Evolutionary conservation across 192 early-diverging fungal genomes (phyloP).

Genomic region (Paraglomus brasilianum): DNA sequence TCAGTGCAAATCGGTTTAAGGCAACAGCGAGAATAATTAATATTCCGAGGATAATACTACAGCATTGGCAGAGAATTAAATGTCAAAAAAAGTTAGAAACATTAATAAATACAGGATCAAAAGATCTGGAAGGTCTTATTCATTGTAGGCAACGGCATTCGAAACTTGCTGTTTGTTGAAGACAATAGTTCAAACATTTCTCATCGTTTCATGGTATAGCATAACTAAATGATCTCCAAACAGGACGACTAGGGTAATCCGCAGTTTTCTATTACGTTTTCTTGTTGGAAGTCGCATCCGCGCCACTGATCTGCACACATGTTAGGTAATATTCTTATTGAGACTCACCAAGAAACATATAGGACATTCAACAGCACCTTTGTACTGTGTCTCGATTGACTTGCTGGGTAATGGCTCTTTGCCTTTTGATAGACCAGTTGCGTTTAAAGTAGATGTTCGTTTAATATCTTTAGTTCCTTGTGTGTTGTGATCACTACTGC

Average conservation of each 20-base stretch:
- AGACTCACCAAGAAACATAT: constrained; percentile 86
- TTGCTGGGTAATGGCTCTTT: constrained; percentile 27
- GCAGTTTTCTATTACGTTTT: too few relatives aligned
- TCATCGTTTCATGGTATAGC: not conserved
- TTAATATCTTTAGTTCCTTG: constrained; percentile 26
- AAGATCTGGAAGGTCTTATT: constrained; percentile 9
- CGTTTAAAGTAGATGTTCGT: constrained; percentile 22
- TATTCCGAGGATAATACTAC: constrained; percentile 87
- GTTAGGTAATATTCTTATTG: too few relatives aligned
- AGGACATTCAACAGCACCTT: constrained; percentile 83
- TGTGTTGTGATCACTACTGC: constrained; percentile 4
- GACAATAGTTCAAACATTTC: too few relatives aligned
- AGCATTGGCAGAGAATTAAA: not conserved
- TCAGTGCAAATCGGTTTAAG: constrained; percentile 96
- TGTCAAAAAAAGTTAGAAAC: not conserved
- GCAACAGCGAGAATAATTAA: constrained; percentile 92
- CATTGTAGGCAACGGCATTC: not conserved
- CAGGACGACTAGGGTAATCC: not conserved
- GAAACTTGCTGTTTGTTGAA: not conserved
- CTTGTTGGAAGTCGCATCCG: too few relatives aligned
- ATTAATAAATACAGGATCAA: not conserved
- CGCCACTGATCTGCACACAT: too few relatives aligned
- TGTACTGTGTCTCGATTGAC: constrained; percentile 44
- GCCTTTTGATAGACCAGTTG: constrained; percentile 27
- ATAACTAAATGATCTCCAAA: not conserved